Conservation (phyloP, 2,329 filamentous ascomycete genomes). For the Fusarium sarcochroum region DNA sequence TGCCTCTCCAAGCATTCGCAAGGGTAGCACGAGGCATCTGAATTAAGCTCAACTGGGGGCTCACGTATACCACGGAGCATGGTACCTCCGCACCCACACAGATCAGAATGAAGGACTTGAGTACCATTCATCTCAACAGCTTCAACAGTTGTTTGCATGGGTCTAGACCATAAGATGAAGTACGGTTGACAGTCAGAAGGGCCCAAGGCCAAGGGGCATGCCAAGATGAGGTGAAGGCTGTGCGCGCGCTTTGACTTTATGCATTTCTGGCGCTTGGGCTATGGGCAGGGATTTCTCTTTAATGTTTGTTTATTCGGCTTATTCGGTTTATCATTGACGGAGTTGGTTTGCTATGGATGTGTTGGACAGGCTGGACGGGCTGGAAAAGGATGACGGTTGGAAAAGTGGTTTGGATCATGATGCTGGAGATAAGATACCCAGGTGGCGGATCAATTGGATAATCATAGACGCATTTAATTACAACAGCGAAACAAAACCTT, state of each 20-base stretch:
- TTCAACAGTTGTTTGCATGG: not conserved
- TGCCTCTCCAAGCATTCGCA: slow-evolving; percentile 25
- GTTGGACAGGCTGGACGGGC: not conserved
- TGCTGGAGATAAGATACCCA: slow-evolving; percentile 22
- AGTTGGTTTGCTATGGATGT: not conserved
- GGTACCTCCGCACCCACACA: too few relatives aligned
- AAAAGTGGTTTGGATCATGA: slow-evolving; percentile 31
- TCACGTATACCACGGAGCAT: too few relatives aligned
- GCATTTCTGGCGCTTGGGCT: not conserved
- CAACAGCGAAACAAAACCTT: too few relatives aligned
- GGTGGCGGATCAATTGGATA: not conserved
- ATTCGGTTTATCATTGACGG: not conserved
- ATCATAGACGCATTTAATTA: not conserved
- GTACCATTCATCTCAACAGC: not conserved
- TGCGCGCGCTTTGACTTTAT: not conserved
- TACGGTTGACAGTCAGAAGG: not conserved
- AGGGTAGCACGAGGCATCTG: slow-evolving; percentile 1
- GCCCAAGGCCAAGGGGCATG: not conserved
- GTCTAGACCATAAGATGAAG: not conserved
- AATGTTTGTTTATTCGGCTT: not conserved
- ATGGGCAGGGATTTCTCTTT: not conserved
- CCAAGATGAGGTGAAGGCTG: not conserved
- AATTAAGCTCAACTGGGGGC: not conserved
- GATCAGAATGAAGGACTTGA: too few relatives aligned
- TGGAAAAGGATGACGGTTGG: slow-evolving; percentile 15